Percentiles rank a stretch among this genome's conserved stretches.
Evolutionary conservation across 148 eudicot species (phyloP).

Genomic region (Camellia granthamiana): DNA sequence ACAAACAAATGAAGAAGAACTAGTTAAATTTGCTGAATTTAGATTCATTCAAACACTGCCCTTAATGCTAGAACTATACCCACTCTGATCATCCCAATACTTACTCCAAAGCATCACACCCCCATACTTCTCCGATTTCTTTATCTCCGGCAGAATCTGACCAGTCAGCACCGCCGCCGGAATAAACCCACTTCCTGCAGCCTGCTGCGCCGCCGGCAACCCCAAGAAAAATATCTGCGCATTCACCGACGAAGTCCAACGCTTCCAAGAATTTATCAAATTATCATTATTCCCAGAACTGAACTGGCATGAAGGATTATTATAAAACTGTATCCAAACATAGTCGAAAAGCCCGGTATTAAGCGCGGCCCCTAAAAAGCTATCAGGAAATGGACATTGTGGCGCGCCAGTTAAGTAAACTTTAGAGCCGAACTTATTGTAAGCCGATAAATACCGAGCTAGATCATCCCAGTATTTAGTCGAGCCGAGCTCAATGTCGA

Average conservation of each 20-base stretch:
- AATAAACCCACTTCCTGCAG: conserved; percentile 73
- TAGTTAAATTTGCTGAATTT: too few species aligned
- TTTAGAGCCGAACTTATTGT: conserved; percentile 20
- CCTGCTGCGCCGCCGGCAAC: conserved; percentile 61
- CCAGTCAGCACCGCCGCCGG: conserved; percentile 47
- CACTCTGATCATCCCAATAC: conserved; percentile 63
- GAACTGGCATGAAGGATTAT: conserved; percentile 77
- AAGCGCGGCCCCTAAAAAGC: conserved; percentile 41
- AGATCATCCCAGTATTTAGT: conserved; percentile 36
- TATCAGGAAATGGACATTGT: conserved; percentile 82
- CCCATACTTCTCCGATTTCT: conserved; percentile 57
- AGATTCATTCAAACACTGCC: conserved; percentile 32
- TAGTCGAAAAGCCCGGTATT: conserved; percentile 61
- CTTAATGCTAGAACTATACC: conserved; percentile 49
- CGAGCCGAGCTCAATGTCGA: conserved; percentile 49
- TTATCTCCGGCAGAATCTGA: conserved; percentile 54
- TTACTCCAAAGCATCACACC: conserved; percentile 89
- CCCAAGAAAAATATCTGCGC: conserved; percentile 58
- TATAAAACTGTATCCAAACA: conserved; percentile 84
- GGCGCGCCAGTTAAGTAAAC: conserved; percentile 73
- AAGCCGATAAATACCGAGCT: conserved; percentile 28
- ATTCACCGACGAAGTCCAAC: conserved; percentile 45
- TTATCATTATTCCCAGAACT: conserved; percentile 36
- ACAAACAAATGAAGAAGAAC: too few species aligned
- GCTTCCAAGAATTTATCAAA: conserved; percentile 46